These are phyloP conservation scores for Epichloe aotearoae DNA, from an alignment of 2,329 filamentous ascomycete genomes.

Conservation along the genomic window DNA sequence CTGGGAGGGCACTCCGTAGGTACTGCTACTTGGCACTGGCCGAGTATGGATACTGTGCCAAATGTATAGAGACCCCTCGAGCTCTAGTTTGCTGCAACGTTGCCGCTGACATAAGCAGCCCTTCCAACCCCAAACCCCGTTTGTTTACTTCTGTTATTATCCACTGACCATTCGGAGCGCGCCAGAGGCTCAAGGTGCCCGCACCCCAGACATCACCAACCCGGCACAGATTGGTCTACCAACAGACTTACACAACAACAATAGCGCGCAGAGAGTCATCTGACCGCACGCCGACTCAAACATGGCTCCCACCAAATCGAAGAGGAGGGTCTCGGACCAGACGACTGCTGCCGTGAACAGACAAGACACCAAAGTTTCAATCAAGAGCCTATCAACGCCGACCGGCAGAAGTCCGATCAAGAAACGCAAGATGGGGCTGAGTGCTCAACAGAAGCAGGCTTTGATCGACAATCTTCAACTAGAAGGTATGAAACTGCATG, in stretches of 20 bases:
- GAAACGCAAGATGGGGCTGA: constrained; percentile 48
- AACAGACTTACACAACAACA: background rate
- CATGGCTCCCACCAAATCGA: constrained; percentile 35
- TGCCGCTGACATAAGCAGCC: constrained; percentile 7
- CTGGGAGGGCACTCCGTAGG: background rate
- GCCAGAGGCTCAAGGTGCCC: background rate
- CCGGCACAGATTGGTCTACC: background rate
- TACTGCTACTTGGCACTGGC: constrained; percentile 6
- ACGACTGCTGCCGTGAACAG: constrained; percentile 6
- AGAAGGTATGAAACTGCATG: constrained; percentile 48
- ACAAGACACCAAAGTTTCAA: constrained; percentile 11
- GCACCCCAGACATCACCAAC: background rate
- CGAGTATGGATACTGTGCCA: too few relatives aligned
- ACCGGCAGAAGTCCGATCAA: constrained; percentile 45
- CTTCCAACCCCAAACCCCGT: constrained; percentile 5
- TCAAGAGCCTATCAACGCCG: constrained; percentile 24
- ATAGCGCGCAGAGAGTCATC: background rate
- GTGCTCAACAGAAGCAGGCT: constrained; percentile 65
- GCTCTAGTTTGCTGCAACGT: background rate
- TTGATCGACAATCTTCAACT: constrained; percentile 82
- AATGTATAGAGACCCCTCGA: constrained; percentile 8
- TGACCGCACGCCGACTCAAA: constrained; percentile 11
- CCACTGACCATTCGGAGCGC: constrained; percentile 10
- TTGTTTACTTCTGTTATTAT: constrained; percentile 26
- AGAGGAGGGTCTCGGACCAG: constrained; percentile 18